Percentiles rank a stretch among this genome's conserved stretches.
Conservation (phyloP, 768 basidiomycete species). For the Roridomyces roridus region DNA sequence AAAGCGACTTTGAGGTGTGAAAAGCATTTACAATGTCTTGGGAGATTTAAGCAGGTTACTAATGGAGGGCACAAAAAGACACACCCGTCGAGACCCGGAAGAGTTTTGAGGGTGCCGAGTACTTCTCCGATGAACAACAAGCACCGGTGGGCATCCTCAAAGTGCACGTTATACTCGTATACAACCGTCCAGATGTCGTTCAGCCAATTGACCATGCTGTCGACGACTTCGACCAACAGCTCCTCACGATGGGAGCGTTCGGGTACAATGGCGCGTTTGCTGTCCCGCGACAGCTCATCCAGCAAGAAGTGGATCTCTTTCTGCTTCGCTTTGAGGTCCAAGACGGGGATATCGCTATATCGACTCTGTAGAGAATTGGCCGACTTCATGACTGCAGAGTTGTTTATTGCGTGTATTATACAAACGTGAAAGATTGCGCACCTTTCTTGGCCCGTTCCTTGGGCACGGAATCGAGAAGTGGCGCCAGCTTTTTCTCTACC, state of each 20-base stretch:
- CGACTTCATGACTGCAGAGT: conserved; percentile 37
- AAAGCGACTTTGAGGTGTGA: conserved; percentile 53
- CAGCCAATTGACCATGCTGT: conserved; percentile 63
- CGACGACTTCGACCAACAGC: conserved; percentile 59
- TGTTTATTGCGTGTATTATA: not conserved
- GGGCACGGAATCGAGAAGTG: conserved; percentile 52
- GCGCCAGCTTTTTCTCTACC: conserved; percentile 55
- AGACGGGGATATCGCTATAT: conserved; percentile 48
- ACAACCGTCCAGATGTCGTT: conserved; percentile 68
- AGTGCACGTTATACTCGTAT: conserved; percentile 63
- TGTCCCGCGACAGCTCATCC: conserved; percentile 57
- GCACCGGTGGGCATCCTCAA: conserved; percentile 57
- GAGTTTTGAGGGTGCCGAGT: conserved; percentile 47
- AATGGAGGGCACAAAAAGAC: not conserved
- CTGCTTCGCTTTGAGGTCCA: conserved; percentile 61
- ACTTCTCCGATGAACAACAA: conserved; percentile 45
- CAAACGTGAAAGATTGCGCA: conserved; percentile 10
- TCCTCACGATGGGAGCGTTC: conserved; percentile 62
- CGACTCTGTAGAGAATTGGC: conserved; percentile 46
- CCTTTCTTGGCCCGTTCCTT: conserved; percentile 44
- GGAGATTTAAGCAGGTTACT: not conserved
- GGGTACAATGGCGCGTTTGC: conserved; percentile 56
- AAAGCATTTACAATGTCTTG: conserved; percentile 60
- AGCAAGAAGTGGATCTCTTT: conserved; percentile 59
- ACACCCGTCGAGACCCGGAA: conserved; percentile 45